phyloP scores from a whole-genome alignment of 2,329 filamentous ascomycete genomes.

The Fusarium pseudonygamai region DNA sequence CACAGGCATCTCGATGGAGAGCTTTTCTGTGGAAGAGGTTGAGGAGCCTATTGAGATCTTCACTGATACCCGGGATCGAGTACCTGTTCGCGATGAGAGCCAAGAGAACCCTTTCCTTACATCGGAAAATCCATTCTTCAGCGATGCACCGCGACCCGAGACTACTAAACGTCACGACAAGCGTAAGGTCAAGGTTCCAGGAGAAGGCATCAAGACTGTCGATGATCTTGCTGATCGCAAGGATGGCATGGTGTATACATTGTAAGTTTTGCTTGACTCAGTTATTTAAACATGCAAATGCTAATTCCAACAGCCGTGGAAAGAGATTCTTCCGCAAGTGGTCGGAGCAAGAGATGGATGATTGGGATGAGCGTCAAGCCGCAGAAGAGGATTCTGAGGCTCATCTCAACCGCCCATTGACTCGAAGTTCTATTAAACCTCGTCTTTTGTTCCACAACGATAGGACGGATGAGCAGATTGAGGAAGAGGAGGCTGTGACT shows the following conservation, averaged over 20 bases:
- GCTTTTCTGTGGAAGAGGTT: conserved; percentile 66
- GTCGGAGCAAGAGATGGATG: conserved; percentile 51
- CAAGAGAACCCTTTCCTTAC: conserved; percentile 77
- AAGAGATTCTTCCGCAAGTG: conserved; percentile 82
- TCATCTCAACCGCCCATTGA: conserved; percentile 58
- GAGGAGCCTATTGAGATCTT: conserved; percentile 75
- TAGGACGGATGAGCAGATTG: conserved; percentile 55
- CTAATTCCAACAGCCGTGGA: conserved; percentile 69
- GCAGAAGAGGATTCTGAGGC: conserved; percentile 49
- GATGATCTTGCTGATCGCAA: conserved; percentile 71
- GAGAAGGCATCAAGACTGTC: conserved; percentile 67
- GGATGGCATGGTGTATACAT: conserved; percentile 79
- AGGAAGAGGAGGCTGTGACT: conserved; percentile 69
- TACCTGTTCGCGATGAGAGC: conserved; percentile 73
- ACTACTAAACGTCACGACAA: conserved; percentile 63
- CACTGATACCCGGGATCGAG: conserved; percentile 80
- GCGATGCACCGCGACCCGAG: conserved; percentile 52
- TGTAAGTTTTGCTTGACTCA: conserved; percentile 65
- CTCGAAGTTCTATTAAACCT: conserved; percentile 76
- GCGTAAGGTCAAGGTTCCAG: conserved; percentile 64
- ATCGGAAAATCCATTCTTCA: conserved; percentile 77
- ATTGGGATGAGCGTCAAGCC: conserved; percentile 48
- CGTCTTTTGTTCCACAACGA: conserved; percentile 73
- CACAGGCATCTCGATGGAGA: conserved; percentile 63
- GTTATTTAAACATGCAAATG: background rate